A percentile compares a stretch with the other conserved stretches of the same genome.
Conservation (phyloP, 2,329 filamentous ascomycete genomes). For the Thelonectria blattea region DNA sequence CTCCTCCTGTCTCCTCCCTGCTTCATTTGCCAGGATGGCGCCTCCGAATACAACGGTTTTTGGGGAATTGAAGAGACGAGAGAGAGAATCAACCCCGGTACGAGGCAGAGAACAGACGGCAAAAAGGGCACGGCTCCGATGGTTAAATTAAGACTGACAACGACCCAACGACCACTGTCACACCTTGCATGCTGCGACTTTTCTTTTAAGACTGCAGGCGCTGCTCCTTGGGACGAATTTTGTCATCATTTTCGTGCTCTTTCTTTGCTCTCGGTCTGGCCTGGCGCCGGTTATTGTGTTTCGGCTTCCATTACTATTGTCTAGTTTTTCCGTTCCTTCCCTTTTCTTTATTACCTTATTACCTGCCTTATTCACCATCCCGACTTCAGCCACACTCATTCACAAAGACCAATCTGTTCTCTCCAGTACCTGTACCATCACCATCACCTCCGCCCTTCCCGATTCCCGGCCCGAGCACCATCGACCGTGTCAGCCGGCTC, state of each 20-base stretch:
- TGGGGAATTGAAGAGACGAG: background rate
- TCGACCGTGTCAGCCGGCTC: constrained; percentile 25
- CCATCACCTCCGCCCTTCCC: constrained; percentile 14
- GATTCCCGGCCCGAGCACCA: background rate
- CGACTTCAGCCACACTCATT: background rate
- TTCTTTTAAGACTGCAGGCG: constrained; percentile 18
- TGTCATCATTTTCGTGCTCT: constrained; percentile 2
- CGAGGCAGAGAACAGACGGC: background rate
- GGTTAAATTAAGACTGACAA: constrained; percentile 35
- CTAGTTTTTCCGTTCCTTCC: background rate
- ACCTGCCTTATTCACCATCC: too few species aligned
- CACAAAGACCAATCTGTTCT: background rate
- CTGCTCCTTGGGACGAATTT: constrained; percentile 18
- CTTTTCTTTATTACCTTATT: background rate
- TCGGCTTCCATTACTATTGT: background rate
- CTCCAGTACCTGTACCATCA: constrained; percentile 21
- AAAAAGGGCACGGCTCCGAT: constrained; percentile 1
- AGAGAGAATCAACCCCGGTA: background rate
- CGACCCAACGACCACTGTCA: constrained; percentile 27
- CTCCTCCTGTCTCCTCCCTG: constrained; percentile 30
- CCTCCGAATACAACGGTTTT: constrained; percentile 6
- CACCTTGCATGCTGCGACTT: constrained; percentile 11
- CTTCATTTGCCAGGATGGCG: constrained; percentile 36
- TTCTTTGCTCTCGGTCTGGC: constrained; percentile 6
- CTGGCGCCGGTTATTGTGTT: constrained; percentile 13